Evolutionary conservation across 805 yeast genomes (phyloP).

Genomic region (Sporopachydermia lactativora): DNA sequence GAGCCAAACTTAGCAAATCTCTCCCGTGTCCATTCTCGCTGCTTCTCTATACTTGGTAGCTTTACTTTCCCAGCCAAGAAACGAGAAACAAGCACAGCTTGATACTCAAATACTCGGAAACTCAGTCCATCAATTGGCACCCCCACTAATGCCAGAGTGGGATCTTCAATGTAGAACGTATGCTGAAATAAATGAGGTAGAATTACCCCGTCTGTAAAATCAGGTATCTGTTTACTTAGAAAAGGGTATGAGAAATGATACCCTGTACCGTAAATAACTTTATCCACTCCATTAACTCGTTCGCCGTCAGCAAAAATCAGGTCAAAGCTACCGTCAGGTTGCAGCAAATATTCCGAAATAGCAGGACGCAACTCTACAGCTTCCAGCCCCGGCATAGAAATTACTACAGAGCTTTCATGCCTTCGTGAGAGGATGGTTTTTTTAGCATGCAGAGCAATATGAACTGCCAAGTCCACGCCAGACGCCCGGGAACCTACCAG

Average conservation of each 20-base stretch:
- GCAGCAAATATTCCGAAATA: constrained; percentile 2
- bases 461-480: constrained; percentile 23
- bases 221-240: constrained; percentile 5
- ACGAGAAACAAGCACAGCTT: constrained; percentile 23
- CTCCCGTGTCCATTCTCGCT: constrained; percentile 19
- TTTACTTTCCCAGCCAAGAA: constrained; percentile 19
- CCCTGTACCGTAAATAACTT: constrained; percentile 23
- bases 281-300: constrained; percentile 16
- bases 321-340: constrained; percentile 3
- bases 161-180: constrained; percentile 7
- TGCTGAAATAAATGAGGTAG: neutral
- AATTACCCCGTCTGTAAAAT: neutral
- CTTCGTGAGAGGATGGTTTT: constrained; percentile 22
- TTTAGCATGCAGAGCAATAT: constrained; percentile 13
- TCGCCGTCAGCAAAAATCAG: constrained; percentile 10
- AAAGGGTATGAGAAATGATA: constrained; percentile 24
- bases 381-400: neutral
- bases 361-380: constrained; percentile 2
- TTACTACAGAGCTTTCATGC: constrained; percentile 17
- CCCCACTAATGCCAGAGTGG: constrained; percentile 8
- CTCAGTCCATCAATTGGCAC: constrained; percentile 23
- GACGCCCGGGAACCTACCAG: constrained; percentile 31
- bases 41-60: constrained; percentile 20
- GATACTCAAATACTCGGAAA: constrained; percentile 28
- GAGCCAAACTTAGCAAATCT: constrained; percentile 19